These are phyloP conservation scores for Pleurotus giganteus DNA, from an alignment of 768 basidiomycete species.

Conservation along the genomic window DNA sequence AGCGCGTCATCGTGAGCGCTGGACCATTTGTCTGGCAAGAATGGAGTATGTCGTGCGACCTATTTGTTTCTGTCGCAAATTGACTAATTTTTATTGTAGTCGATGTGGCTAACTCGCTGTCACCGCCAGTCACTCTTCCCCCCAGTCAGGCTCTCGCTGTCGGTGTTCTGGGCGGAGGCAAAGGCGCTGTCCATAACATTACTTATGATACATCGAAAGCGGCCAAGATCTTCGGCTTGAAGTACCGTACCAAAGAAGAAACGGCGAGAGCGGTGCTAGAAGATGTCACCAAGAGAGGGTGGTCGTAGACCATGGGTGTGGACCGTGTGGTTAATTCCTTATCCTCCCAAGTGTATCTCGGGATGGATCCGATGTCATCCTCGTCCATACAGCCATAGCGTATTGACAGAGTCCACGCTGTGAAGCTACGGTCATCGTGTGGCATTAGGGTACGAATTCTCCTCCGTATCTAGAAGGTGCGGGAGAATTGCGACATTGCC, in stretches of 20 bases:
- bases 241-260: constrained; percentile 10
- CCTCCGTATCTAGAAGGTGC: no score
- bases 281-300: constrained; percentile 11
- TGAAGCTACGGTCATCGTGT: no score
- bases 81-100: constrained; percentile 11
- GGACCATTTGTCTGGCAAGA: constrained; percentile 18
- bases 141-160: background rate
- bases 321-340: no score
- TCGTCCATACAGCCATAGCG: no score
- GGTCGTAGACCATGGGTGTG: no score
- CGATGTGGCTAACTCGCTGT: constrained; percentile 8
- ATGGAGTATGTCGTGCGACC: constrained; percentile 12
- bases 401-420: no score
- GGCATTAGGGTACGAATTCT: no score
- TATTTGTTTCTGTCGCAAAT: background rate
- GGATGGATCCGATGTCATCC: no score
- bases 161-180: background rate
- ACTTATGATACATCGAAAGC: constrained; percentile 8
- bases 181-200: background rate
- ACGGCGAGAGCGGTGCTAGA: constrained; percentile 7
- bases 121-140: background rate
- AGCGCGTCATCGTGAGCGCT: constrained; percentile 29
- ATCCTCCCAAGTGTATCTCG: no score
- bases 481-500: no score
- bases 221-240: constrained; percentile 10